Base-by-base conservation (phyloP, 805 yeast genomes). In the Priceomyces haplophilus region DNA sequence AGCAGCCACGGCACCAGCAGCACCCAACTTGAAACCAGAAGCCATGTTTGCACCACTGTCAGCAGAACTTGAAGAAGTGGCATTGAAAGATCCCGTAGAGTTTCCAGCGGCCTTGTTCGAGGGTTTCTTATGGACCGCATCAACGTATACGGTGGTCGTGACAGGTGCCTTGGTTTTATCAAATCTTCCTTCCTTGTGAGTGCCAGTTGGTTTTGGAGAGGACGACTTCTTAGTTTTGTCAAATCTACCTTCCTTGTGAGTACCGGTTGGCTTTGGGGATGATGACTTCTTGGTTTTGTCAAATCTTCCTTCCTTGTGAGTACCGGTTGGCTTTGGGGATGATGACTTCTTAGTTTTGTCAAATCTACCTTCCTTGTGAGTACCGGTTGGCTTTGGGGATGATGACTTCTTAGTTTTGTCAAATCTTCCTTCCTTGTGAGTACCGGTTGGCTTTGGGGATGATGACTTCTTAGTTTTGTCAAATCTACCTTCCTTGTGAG, bases 371-470 rank as follows among this genome's bases (percentile, higher is more conserved):
- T 49, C 50, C 39, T 45, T 54, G 56, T 59, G 65, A 43, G 67
- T 57, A 31, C 65, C 64, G 17, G 43, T 18, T 6, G 37, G 18
- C 20, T 41, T 29, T 10, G 50, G 34, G 13, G 40, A 29, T 11
- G 55, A 23, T 18, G 53, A 45, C 13, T 56, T 18, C 16, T 56
- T 27, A 67, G 54, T 77, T 63, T 76, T 73, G 70, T 78, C 69
- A 57, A 78, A 78, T 56, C 71, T 71, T 52, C 86, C 86, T 50
- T 68, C 68, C 47, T 62, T 73, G 69, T 80, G 82, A 37, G 83
- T 79, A 46, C 61, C 57, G 46, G 54, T 56, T 29, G 55, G 36
- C 15, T 21, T 30, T 8, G 48, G 18, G n/a, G 38, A 18, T 11
- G 45, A 29, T 2, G 41, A 40, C n/a, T 13, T 8, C 38, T 41